These are phyloP conservation scores for Russula ochroleuca DNA, from an alignment of 768 basidiomycete genomes.

Conservation along the genomic window DNA sequence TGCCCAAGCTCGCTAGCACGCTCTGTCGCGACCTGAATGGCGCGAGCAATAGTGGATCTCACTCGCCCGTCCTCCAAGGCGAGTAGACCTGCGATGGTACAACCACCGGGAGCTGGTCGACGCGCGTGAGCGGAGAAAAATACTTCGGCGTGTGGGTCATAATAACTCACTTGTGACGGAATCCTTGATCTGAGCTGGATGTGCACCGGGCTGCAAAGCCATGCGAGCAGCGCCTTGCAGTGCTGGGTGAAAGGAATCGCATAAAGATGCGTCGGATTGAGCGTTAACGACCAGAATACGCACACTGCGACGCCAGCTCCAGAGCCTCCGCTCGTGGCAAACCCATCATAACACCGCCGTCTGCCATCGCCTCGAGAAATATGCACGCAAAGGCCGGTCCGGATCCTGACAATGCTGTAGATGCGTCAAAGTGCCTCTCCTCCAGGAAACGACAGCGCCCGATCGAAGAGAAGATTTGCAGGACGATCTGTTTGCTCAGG, in stretches of 20 bases:
- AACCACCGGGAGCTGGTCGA: constrained; percentile 85
- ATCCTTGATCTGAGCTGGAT: constrained; percentile 96
- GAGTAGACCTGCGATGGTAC: constrained; percentile 95
- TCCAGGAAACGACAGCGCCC: constrained; percentile 94
- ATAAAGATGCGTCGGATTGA: background rate
- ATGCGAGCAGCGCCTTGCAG: constrained; percentile 96
- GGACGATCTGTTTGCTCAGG: constrained; percentile 65
- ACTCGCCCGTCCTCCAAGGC: constrained; percentile 92
- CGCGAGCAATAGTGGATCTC: constrained; percentile 89
- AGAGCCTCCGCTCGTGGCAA: constrained; percentile 89
- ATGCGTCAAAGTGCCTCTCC: constrained; percentile 98
- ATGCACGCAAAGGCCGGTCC: constrained; percentile 97
- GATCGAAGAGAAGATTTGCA: constrained; percentile 95
- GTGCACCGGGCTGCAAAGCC: constrained; percentile 82
- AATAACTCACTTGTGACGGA: constrained; percentile 82
- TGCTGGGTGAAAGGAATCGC: constrained; percentile 43
- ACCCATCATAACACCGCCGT: constrained; percentile 99
- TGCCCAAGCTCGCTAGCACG: constrained; percentile 84
- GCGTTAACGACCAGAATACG: constrained; percentile 29
- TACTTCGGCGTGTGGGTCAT: background rate
- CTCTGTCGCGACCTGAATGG: constrained; percentile 91
- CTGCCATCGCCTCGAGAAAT: constrained; percentile 97
- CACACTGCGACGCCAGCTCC: constrained; percentile 94
- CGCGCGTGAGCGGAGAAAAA: constrained; percentile 5
- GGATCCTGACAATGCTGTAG: constrained; percentile 92